A percentile compares a stretch with the other conserved stretches of the same genome.
Conservation (phyloP, 768 basidiomycete species). For the Phaeotremella fagi region DNA sequence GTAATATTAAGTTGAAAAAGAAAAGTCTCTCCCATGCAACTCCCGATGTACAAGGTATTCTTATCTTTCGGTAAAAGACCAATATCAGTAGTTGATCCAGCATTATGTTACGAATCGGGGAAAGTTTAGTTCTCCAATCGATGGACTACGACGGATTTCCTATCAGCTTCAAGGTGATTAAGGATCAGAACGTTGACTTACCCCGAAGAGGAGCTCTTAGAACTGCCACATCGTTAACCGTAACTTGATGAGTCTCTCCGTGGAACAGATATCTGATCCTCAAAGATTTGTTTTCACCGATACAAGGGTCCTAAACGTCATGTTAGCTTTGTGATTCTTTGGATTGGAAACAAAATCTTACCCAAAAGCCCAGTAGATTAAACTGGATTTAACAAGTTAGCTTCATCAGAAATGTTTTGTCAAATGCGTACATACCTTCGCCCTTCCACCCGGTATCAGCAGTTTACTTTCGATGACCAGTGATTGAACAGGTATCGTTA, state of each 20-base stretch:
- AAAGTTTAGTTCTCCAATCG: too few species aligned
- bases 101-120: too few species aligned
- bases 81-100: too few species aligned
- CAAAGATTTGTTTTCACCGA: conserved; percentile 65
- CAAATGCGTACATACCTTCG: conserved; percentile 57
- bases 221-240: conserved; percentile 63
- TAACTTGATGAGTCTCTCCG: conserved; percentile 68
- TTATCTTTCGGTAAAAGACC: too few species aligned
- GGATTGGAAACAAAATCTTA: conserved; percentile 5
- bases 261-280: conserved; percentile 72
- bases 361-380: conserved; percentile 75
- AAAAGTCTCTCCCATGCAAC: too few species aligned
- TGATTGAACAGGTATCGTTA: conserved; percentile 75
- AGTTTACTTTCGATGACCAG: conserved; percentile 73
- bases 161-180: too few species aligned
- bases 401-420: background rate
- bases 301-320: conserved; percentile 60
- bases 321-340: background rate
- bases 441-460: conserved; percentile 66
- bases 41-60: too few species aligned
- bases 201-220: conserved; percentile 50
- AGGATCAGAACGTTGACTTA: conserved; percentile 13
- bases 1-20: too few species aligned
- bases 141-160: too few species aligned
- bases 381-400: conserved; percentile 51